A percentile compares a stretch with the other conserved stretches of the same genome.
phyloP scores from a whole-genome alignment of 2,329 filamentous ascomycete species.

The Bipolaris gigantea region DNA sequence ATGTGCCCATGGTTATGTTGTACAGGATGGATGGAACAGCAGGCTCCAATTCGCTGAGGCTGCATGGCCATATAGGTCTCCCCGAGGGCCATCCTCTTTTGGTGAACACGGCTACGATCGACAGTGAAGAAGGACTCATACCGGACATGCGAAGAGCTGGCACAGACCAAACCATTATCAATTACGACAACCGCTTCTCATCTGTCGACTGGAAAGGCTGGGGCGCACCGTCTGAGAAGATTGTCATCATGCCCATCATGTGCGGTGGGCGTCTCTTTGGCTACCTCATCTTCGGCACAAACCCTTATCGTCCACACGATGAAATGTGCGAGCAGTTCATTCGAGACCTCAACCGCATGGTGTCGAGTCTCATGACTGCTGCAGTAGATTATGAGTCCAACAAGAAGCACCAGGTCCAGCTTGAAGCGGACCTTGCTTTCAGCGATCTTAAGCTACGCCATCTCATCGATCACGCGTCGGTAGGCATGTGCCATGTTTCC shows the following conservation, averaged over 20 bases:
- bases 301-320: conserved; percentile 41
- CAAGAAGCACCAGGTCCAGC: conserved; percentile 32
- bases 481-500: conserved; percentile 40
- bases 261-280: conserved; percentile 28
- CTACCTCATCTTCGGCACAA: conserved; percentile 41
- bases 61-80: conserved; percentile 35
- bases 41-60: conserved; percentile 16
- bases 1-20: conserved; percentile 37
- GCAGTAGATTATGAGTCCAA: conserved; percentile 26
- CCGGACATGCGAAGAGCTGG: conserved; percentile 36
- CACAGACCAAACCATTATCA: conserved; percentile 22
- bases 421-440: conserved; percentile 40
- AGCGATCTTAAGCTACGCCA: conserved; percentile 41
- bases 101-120: conserved; percentile 25
- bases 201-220: conserved; percentile 35
- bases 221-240: conserved; percentile 26
- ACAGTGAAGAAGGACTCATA: conserved; percentile 30
- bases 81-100: conserved; percentile 32
- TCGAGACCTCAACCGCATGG: conserved; percentile 36
- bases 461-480: conserved; percentile 40
- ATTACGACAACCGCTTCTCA: conserved; percentile 36
- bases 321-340: conserved; percentile 37
- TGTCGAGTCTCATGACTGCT: conserved; percentile 33
- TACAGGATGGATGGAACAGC: conserved; percentile 27
- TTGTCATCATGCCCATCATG: conserved; percentile 33